Base-by-base conservation (phyloP, 352 stramenopile species). In the Globisporangium nodosum region DNA sequence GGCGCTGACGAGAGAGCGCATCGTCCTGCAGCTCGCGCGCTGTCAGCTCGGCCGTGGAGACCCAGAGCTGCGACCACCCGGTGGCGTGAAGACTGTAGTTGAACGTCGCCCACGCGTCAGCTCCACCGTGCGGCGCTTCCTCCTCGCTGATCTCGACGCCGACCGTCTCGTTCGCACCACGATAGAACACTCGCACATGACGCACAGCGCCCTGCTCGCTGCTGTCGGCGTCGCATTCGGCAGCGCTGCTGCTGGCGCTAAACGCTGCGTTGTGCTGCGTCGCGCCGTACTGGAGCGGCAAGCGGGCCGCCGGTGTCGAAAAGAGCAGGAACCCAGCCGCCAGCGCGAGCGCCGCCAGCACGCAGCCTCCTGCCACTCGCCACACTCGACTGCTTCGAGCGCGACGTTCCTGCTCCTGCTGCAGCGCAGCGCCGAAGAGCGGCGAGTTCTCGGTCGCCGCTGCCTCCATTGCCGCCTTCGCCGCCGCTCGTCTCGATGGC, bases 31-130 rank as follows among this genome's bases (percentile, higher is more conserved):
- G 62, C 35, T 81, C 68, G 21, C 58, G 24, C 2, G 60, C 48
- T 7, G 42, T 58, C 27, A 78, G 51, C 9, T 60, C 58, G 3
- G 65, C 53, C 4, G 73, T 78, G n/a, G 73, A 63, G 18, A 87
- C 54, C 71, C 76, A 82, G 1, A 87, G 63, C 55, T 87, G 71
- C 9, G 74, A 87, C 76, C 76, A 82, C 5, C 76, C 74, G 21
- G 75, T 74, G 0, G 49, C 21, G 30, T 70, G 54, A 1, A 82
- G 65, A 49, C 74, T 84, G 60, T 87, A 74, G 55, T 87, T 84
- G 54, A 84, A 87, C 1, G 54, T 68, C 8, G 67, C 74, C 65
- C 63, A 80, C 4, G 75, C 75, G 48, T 78, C 65, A 1, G 60
- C 49, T 5, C 35, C 16, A 2, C 47, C 31, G 20, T 4, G 40